Base-by-base conservation (phyloP, 2,329 filamentous ascomycete genomes). In the Cercospora berteroae region DNA sequence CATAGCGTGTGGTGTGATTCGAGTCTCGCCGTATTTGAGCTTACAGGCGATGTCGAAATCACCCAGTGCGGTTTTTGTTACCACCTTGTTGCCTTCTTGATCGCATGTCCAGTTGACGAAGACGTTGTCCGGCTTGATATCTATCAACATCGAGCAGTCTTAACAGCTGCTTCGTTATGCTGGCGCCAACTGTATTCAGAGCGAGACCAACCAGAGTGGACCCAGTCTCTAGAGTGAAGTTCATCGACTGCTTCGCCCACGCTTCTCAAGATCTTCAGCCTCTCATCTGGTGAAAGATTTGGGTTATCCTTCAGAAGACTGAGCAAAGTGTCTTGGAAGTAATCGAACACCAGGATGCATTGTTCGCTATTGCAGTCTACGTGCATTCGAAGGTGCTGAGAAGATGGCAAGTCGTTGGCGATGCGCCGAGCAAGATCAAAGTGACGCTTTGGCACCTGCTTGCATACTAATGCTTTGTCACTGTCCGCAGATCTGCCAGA, bases 81-180 rank as follows among this genome's bases (percentile, higher is more conserved):
- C 72, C 67, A 63, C 72, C 70, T 77, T 74, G 31, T 70, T 76
- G 63, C 75, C 75, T 18, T 55, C 20, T 33, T 78, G 70, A 65
- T 80, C 76, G 63, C 65, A 66, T 64, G 70, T 77, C 76, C 75
- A 81, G 66, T 80, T 74, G 16, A 80, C 65, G 10, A 80, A 70
- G 60, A 81, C 76, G 65, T 81, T 80, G 63, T 80, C 77, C 31
- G 77, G 78, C 69, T 80, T 80, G 16, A 81, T 70, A 75, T 81
- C 79, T 80, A 65, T 63, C 23, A 12, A 25, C 13, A 20, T 52
- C 9, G 13, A 48, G 9, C 42, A 6, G 25, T 60, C 29, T 36
- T 27, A 2, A 2, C 20, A 48, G 20, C 5, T 18, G 29, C 29
- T 27, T 7, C 6, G 27, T 29, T 7, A 29, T 4, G 27, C 27